Conservation (phyloP, 2,329 filamentous ascomycete genomes). For the Trichoderma breve region DNA sequence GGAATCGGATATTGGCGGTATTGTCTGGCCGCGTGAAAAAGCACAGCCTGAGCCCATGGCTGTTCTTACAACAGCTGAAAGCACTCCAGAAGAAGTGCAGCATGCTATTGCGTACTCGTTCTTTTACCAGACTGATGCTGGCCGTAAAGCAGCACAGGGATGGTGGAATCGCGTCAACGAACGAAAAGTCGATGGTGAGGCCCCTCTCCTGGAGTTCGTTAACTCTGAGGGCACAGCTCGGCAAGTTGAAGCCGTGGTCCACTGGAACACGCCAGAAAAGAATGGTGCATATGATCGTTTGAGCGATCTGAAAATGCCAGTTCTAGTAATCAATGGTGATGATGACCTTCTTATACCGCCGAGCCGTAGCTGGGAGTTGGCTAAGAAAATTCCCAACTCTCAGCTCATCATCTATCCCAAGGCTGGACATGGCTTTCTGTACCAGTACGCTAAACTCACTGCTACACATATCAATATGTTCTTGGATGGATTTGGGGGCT, state of each 20-base stretch:
- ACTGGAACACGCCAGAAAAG: neutral
- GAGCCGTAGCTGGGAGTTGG: neutral
- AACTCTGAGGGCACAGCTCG: neutral
- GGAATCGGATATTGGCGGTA: neutral
- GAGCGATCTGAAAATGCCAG: conserved; percentile 33
- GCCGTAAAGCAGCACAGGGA: neutral
- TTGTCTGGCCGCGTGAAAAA: neutral
- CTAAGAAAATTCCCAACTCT: conserved; percentile 22
- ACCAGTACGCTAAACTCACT: conserved; percentile 29
- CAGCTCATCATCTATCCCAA: conserved; percentile 36
- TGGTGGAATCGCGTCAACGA: neutral
- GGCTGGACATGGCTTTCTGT: conserved; percentile 37
- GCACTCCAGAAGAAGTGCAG: neutral
- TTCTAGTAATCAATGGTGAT: conserved; percentile 39
- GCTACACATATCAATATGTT: neutral
- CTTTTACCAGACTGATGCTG: neutral
- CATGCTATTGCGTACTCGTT: neutral
- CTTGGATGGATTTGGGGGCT: neutral
- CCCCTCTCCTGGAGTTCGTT: neutral
- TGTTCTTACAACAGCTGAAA: neutral
- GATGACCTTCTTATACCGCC: neutral
- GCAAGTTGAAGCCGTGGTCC: neutral
- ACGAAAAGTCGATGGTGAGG: neutral
- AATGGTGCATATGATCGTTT: conserved; percentile 30
- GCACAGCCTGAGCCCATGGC: neutral